Evolutionary conservation across 495 filamentous ascomycete species (phyloP), one percentile per base, ranked within the genome.

Genomic region (Penicillium manginii): DNA sequence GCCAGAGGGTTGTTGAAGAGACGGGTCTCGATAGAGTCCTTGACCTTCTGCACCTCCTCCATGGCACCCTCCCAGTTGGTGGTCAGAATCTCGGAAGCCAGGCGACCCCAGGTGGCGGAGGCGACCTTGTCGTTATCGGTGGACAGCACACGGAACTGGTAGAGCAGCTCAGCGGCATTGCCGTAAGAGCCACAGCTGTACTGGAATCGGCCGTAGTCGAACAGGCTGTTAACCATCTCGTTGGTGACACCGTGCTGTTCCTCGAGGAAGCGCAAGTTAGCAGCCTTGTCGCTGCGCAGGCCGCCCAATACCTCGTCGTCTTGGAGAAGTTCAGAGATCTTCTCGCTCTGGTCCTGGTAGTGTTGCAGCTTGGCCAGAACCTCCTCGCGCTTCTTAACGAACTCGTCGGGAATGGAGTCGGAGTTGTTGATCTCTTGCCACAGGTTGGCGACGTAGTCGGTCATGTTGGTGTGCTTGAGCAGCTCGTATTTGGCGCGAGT

Each of bases 81-180:
- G 63, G 83, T 91, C 62, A 98, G 81, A 65, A 98, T 97, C 74
- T 98, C 93, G 60, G 85, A 92, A 26, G 93, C 94, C 35, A 98
- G 81, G 73, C 96, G 92, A 75, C 94, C 94, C 94, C 94, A 98
- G 58, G 91, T 97, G 45, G 94, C 94, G 43, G 89, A 90, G 54
- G 90, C 82, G 48, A 96, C 92, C 80, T 96, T 96, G 82, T 97
- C 94, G 78, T 93, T 96, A 76, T 98, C 93, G 64, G 93, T 97
- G 52, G 92, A 96, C 59, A 98, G 88, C 50, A 98, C 89, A 73
- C 96, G 90, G 84, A 97, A 98, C 68, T 93, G 91, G 77, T 96
- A 97, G 32, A 98, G 85, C 40, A 94, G 76, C 65, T 97, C 93
- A 35, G 91, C 85, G 18, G 96, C 96, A 65, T 88, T 87, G 45